Evolutionary conservation across 306 rosid genomes (phyloP).

Genomic region (Castanea crenata): DNA sequence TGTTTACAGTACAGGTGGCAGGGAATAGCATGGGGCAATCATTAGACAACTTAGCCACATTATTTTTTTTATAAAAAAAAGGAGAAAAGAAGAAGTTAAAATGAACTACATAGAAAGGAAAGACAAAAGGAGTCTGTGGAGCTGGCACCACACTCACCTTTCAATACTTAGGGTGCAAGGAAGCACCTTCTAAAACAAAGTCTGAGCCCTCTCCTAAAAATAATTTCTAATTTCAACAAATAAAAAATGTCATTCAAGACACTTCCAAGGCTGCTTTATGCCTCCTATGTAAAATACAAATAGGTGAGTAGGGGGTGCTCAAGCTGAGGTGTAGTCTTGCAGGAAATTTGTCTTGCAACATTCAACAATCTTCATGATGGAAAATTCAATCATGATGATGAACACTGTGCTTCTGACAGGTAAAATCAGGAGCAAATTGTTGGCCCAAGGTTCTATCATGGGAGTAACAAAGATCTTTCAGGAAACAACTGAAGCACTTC

Average conservation of each 20-base stretch:
- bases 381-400: neutral
- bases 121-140: neutral
- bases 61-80: neutral
- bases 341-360: neutral
- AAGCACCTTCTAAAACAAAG: neutral
- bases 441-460: neutral
- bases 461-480: neutral
- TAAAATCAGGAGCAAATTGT: neutral
- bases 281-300: neutral
- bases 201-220: neutral
- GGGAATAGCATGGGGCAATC: neutral
- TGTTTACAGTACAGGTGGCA: neutral
- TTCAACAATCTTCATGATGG: neutral
- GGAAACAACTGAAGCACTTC: neutral
- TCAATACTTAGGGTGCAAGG: neutral
- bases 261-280: neutral
- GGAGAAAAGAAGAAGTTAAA: neutral
- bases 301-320: neutral
- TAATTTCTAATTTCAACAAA: neutral
- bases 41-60: neutral
- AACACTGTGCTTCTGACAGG: neutral
- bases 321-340: neutral
- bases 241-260: neutral
- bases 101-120: neutral
- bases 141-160: neutral